phyloP scores from a whole-genome alignment of 352 stramenopile species.

The Globisporangium cylindrosporum region DNA sequence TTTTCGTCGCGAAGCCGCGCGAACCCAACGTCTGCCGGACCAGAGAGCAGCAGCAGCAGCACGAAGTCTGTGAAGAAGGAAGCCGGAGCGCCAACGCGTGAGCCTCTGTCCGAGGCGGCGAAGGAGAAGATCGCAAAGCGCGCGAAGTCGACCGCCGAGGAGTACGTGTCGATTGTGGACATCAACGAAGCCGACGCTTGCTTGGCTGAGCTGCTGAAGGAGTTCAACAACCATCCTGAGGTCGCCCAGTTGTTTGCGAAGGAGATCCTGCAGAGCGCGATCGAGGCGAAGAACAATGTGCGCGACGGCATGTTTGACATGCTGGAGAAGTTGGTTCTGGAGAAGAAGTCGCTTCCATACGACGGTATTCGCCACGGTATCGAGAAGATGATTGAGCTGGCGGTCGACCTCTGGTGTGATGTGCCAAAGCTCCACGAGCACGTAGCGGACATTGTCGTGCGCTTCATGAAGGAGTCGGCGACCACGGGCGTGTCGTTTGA shows the following conservation, averaged over 20 bases:
- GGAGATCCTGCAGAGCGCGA: slow-evolving; percentile 52
- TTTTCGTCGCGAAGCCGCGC: slow-evolving; percentile 23
- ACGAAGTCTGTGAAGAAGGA: slow-evolving; percentile 28
- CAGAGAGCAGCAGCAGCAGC: slow-evolving; percentile 9
- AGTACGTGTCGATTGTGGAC: slow-evolving; percentile 77
- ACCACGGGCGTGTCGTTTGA: slow-evolving; percentile 62
- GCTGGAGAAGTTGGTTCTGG: slow-evolving; percentile 59
- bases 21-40: slow-evolving; percentile 17
- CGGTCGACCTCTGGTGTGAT: slow-evolving; percentile 74
- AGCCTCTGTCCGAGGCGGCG: slow-evolving; percentile 55
- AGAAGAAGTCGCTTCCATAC: slow-evolving; percentile 56
- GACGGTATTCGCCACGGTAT: slow-evolving; percentile 57
- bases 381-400: slow-evolving; percentile 55
- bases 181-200: slow-evolving; percentile 67
- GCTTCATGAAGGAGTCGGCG: slow-evolving; percentile 63
- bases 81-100: slow-evolving; percentile 25
- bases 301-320: slow-evolving; percentile 67
- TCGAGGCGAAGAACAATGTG: slow-evolving; percentile 59
- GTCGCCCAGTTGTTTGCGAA: slow-evolving; percentile 55
- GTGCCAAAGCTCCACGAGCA: slow-evolving; percentile 82
- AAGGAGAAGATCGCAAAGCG: slow-evolving; percentile 74
- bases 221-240: slow-evolving; percentile 60
- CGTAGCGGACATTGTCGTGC: slow-evolving; percentile 62
- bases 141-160: slow-evolving; percentile 71
- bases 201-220: slow-evolving; percentile 57